Base-by-base conservation (phyloP, 768 basidiomycete genomes). In the Hydnomerulius pinastri region DNA sequence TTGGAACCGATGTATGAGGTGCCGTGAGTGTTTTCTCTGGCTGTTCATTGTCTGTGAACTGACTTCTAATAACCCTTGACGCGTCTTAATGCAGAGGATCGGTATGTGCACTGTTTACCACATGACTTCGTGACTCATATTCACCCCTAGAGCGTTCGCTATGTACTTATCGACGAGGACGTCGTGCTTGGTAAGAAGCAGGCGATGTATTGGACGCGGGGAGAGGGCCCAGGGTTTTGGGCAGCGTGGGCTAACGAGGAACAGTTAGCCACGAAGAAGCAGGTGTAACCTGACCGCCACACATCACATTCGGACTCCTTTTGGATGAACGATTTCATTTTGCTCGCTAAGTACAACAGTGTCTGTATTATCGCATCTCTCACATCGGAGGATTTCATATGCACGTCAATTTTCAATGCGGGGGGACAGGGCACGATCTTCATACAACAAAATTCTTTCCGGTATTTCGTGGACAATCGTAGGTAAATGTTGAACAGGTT, bases 1-100 rank as follows among this genome's bases (percentile, higher is more conserved):
- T 73, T 95, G 41, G 92, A 98, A 42, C 77, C 92, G 0, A 97
- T 97, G 94, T 96, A 91, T 63, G 89, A 92, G 73, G 86, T 86
- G 39, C 91, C 92, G 86, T 90, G 68, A 81, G 87, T 83, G 12
- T 30, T 46, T n/a, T n/a, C 36, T 37, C 35, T 53, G n/a, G n/a
- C n/a, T n/a, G n/a, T n/a, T n/a, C n/a, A n/a, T 46, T 24, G 32
- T 41, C 32, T 12, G 32, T 51, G 7, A 11, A 28, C 25, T 42
- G 27, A 24, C 45, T 21, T 39, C 40, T 55, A 17, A 59, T 38
- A 30, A 23, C 18, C 4, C 23, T 17, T 49, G 17, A 32, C 27
- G 5, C 36, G 13, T 36, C 28, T 24, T 50, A 45, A 45, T 49
- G 25, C 53, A 86, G 86, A 49, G 86, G 86, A 56, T 89, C 87